Percentiles rank a stretch among this genome's conserved stretches.
Evolutionary conservation across 352 stramenopile species (phyloP).

Genomic region (Phytophthora quininea): DNA sequence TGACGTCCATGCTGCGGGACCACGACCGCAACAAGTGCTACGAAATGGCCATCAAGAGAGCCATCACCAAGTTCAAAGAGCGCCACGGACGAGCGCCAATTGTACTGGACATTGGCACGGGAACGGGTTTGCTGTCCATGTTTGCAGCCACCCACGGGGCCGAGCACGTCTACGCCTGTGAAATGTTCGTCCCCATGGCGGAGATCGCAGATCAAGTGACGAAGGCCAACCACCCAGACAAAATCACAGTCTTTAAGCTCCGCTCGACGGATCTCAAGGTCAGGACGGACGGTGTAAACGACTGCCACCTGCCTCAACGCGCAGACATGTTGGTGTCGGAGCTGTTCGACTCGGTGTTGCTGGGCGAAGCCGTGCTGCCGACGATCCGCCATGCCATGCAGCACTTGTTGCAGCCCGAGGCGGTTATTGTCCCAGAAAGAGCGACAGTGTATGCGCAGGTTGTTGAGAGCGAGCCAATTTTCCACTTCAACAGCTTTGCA

Average conservation of each 20-base stretch:
- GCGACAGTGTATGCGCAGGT: constrained; percentile 78
- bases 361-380: constrained; percentile 89
- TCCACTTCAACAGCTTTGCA: constrained; percentile 70
- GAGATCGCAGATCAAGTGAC: constrained; percentile 80
- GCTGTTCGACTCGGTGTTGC: constrained; percentile 91
- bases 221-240: constrained; percentile 63
- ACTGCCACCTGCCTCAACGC: constrained; percentile 56
- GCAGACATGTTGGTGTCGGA: constrained; percentile 94
- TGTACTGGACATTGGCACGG: constrained; percentile 85
- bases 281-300: constrained; percentile 5
- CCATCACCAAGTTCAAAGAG: constrained; percentile 60
- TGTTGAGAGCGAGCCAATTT: constrained; percentile 66
- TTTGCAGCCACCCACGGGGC: constrained; percentile 87
- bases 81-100: constrained; percentile 52
- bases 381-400: constrained; percentile 81
- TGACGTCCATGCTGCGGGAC: constrained; percentile 89
- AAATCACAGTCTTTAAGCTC: constrained; percentile 79
- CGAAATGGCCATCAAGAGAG: constrained; percentile 67
- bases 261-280: constrained; percentile 80
- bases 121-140: constrained; percentile 87
- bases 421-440: constrained; percentile 69
- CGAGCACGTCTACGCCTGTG: constrained; percentile 91
- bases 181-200: constrained; percentile 90
- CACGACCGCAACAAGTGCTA: constrained; percentile 80
- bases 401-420: constrained; percentile 60